Evolutionary conservation across 768 basidiomycete species (phyloP).

Genomic region (Collybiopsis luxurians): DNA sequence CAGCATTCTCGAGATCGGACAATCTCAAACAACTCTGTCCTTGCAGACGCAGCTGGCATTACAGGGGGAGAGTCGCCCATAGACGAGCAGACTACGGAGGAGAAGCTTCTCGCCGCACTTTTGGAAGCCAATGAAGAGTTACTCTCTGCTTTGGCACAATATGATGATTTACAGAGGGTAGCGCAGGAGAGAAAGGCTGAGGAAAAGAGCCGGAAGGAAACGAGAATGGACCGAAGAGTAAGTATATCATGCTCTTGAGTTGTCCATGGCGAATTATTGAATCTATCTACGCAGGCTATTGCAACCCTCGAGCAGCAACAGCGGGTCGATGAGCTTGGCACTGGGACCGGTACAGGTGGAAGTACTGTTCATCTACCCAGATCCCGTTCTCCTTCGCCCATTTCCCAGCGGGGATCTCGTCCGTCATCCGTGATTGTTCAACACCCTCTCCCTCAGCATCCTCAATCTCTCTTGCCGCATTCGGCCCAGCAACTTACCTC

Average conservation of each 20-base stretch:
- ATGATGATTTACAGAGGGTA: conserved; percentile 75
- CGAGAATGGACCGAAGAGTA: conserved; percentile 65
- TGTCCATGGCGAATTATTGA: too few relatives aligned
- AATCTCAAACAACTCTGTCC: conserved; percentile 14
- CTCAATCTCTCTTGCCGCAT: not conserved
- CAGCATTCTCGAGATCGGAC: conserved; percentile 20
- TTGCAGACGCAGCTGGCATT: conserved; percentile 7
- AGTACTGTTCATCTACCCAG: not conserved
- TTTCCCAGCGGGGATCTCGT: not conserved
- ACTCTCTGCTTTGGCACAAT: conserved; percentile 62
- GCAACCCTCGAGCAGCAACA: not conserved
- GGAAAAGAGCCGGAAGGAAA: conserved; percentile 69
- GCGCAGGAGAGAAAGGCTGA: conserved; percentile 62
- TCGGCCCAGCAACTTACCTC: conserved; percentile 26
- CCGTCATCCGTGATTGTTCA: not conserved
- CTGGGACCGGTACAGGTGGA: not conserved
- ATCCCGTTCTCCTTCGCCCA: conserved; percentile 14
- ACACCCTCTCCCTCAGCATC: conserved; percentile 6
- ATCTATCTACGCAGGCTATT: not conserved
- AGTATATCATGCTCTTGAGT: conserved; percentile 15
- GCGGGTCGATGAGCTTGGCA: not conserved
- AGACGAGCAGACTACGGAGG: conserved; percentile 61
- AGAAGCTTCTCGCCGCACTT: conserved; percentile 69
- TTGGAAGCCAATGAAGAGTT: conserved; percentile 75
- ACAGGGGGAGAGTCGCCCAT: conserved; percentile 27